A percentile compares a stretch with the other conserved stretches of the same genome.
These are phyloP conservation scores for Aspergillus quadrilineatus DNA, from an alignment of 2,329 filamentous ascomycete species.

Conservation along the genomic window DNA sequence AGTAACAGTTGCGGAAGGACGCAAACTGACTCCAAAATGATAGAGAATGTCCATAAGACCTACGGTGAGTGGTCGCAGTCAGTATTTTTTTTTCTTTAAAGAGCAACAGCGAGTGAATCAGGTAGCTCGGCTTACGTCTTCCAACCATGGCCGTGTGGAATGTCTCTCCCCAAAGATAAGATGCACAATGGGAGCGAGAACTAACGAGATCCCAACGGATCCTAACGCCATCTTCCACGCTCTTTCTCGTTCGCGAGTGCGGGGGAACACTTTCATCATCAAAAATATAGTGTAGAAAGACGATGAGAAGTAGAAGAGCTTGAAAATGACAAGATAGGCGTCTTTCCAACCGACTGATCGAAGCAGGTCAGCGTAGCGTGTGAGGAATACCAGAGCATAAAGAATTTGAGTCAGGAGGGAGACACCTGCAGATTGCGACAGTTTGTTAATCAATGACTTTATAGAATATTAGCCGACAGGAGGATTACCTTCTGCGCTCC, in stretches of 20 bases:
- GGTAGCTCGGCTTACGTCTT: conserved; percentile 36
- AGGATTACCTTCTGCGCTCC: conserved; percentile 72
- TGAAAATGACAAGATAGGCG: conserved; percentile 76
- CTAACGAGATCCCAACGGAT: conserved; percentile 63
- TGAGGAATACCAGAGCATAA: conserved; percentile 81
- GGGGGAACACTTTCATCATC: conserved; percentile 82
- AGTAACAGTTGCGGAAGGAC: conserved; percentile 88
- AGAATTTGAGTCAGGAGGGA: conserved; percentile 86
- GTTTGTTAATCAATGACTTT: conserved; percentile 8
- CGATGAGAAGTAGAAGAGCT: conserved; percentile 82
- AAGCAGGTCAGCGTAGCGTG: conserved; percentile 85
- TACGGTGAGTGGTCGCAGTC: conserved; percentile 37
- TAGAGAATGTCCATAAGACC: conserved; percentile 83
- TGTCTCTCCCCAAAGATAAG: conserved; percentile 62
- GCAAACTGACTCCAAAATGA: conserved; percentile 87
- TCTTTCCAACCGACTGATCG: conserved; percentile 33
- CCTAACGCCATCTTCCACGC: conserved; percentile 87
- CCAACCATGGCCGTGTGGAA: conserved; percentile 31
- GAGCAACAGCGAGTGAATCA: neutral
- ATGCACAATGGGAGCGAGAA: conserved; percentile 71
- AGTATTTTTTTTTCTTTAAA: neutral
- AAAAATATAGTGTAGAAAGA: conserved; percentile 82
- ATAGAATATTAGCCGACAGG: neutral
- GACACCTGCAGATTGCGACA: conserved; percentile 58
- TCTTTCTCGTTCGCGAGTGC: conserved; percentile 85